Evolutionary conservation across 2,329 filamentous ascomycete species (phyloP), one percentile per base, ranked within the genome.

Genomic region (Botryosphaeria agaves): DNA sequence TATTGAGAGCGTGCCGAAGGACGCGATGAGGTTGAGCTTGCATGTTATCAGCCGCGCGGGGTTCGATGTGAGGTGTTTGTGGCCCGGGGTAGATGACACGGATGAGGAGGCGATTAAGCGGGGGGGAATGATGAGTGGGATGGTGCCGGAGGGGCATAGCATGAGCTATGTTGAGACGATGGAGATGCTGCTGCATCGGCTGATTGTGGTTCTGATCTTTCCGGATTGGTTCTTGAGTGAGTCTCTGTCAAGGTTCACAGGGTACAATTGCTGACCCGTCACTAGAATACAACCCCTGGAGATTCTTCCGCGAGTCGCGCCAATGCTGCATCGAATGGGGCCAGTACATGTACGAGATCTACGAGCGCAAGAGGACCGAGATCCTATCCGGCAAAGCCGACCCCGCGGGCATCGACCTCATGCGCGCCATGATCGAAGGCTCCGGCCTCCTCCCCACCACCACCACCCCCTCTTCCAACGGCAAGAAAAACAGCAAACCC

Each of bases 301-400:
- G 67, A 36, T 48, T 52, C 9, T 56, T 69, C 20, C 64, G 61
- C 33, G 48, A 55, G 12, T 66, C 73, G 1, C 55, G 62, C 15
- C 53, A 63, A 31, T 66, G 73, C 3, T 64, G 69, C 32, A 47
- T 51, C 4, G 76, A 83, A 50, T 82, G 75, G 58, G 55, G 64
- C 19, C 61, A 66, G 36, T 83, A 83, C 49, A 74, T 82, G 67
- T 57, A 68, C 27, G 73, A 81, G 42, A 64, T 83, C 26, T 64
- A 80, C 34, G 55, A 68, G 18, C 62, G 67, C 39, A 81, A 80
- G 52, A 61, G 59, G 31, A 39, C 44, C n/a, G 57, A 66, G 32
- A 47, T 63, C 14, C 39, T 48, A 19, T 38, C 43, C 14, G 54
- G 55, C 7, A 42, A 47, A 24, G 42, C 45, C 14, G 42, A 47